Conservation (phyloP, 2,329 filamentous ascomycete genomes). For the Diaporthe caulivora region DNA sequence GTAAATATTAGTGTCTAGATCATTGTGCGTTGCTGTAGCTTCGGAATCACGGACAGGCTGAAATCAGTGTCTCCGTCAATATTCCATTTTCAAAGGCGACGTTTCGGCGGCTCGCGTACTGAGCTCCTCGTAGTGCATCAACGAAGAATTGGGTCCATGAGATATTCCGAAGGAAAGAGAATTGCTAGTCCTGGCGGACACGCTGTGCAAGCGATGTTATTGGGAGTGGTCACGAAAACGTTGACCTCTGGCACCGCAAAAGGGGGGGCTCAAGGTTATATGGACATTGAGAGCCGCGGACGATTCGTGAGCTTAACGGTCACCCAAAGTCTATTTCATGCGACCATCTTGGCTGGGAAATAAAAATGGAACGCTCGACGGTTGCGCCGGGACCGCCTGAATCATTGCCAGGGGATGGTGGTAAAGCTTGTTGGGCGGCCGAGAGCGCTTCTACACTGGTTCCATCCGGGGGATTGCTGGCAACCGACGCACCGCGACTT, state of each 20-base stretch:
- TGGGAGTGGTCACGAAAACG: too few species aligned
- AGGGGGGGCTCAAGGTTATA: neutral
- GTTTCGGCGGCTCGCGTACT: neutral
- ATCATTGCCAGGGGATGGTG: neutral
- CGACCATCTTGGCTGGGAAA: neutral
- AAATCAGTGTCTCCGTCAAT: neutral
- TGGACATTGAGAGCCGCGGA: too few species aligned
- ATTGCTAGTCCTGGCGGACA: neutral
- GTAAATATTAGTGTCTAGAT: neutral
- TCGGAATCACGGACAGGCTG: neutral
- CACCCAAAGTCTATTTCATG: neutral
- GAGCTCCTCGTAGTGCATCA: neutral
- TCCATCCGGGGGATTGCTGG: neutral
- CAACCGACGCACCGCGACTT: neutral
- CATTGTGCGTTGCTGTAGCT: neutral
- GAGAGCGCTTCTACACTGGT: neutral
- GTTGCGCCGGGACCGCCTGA: neutral
- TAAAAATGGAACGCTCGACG: constrained; percentile 14
- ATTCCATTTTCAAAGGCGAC: neutral
- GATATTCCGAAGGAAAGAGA: neutral
- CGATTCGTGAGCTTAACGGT: neutral
- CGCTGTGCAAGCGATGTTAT: too few species aligned
- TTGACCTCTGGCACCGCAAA: neutral
- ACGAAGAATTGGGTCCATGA: neutral
- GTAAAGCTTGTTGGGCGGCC: neutral